Conservation (phyloP, 352 stramenopile species). For the Phytophthora litchii region DNA sequence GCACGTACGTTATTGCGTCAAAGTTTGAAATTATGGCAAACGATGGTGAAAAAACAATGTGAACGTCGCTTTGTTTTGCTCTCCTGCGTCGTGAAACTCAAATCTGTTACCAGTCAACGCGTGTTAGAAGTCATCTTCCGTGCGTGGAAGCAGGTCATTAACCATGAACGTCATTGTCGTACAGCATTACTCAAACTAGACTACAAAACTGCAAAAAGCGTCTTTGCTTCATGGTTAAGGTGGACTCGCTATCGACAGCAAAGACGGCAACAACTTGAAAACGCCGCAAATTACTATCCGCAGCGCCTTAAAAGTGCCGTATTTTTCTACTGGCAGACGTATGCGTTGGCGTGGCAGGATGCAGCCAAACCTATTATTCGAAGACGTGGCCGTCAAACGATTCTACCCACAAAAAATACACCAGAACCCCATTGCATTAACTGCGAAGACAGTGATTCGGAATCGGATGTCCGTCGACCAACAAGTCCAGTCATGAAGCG, state of each 20-base stretch:
- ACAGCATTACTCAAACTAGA: slow-evolving; percentile 8
- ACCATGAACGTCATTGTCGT: slow-evolving; percentile 13
- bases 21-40: slow-evolving; percentile 26
- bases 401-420: neutral
- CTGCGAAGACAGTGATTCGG: slow-evolving; percentile 10
- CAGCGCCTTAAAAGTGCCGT: slow-evolving; percentile 38
- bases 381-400: slow-evolving; percentile 1
- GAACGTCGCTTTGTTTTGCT: slow-evolving; percentile 57
- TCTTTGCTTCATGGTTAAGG: slow-evolving; percentile 13
- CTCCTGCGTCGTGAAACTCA: slow-evolving; percentile 57
- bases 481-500: slow-evolving; percentile 69
- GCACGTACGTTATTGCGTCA: slow-evolving; percentile 2
- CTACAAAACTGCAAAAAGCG: slow-evolving; percentile 2
- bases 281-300: slow-evolving; percentile 34
- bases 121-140: slow-evolving; percentile 30
- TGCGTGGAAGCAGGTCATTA: slow-evolving; percentile 21
- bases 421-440: neutral
- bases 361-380: slow-evolving; percentile 24
- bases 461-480: slow-evolving; percentile 34
- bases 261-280: slow-evolving; percentile 10
- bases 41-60: slow-evolving; percentile 21
- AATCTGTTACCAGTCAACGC: slow-evolving; percentile 18
- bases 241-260: slow-evolving; percentile 14
- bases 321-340: slow-evolving; percentile 83
- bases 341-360: slow-evolving; percentile 74